Evolutionary conservation across 1,284 basidiomycete species (phyloP).

Genomic region (Amylostereum areolatum): DNA sequence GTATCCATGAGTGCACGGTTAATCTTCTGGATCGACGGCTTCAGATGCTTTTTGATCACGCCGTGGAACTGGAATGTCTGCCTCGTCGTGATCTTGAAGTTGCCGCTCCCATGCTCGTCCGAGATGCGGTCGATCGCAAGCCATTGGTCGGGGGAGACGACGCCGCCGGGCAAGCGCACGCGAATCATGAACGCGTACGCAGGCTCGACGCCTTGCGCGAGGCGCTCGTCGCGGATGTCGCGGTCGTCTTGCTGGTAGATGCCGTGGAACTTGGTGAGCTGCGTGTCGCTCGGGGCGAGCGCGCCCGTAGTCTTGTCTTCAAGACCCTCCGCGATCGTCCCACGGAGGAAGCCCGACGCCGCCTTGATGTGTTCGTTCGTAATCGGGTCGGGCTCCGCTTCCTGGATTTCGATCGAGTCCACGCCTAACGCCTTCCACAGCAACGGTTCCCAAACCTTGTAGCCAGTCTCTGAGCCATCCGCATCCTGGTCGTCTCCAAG

Average conservation of each 20-base stretch:
- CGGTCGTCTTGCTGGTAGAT: constrained; percentile 98
- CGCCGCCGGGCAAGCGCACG: constrained; percentile 92
- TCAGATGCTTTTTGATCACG: constrained; percentile 94
- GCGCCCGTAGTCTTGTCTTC: constrained; percentile 85
- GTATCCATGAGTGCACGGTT: constrained; percentile 92
- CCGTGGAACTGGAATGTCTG: constrained; percentile 99
- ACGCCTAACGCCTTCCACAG: constrained; percentile 96
- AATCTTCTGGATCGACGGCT: constrained; percentile 95
- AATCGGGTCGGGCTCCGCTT: constrained; percentile 94
- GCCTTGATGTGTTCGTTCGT: constrained; percentile 99
- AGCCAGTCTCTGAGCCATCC: constrained; percentile 94
- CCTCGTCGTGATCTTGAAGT: constrained; percentile 96
- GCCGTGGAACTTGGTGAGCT: constrained; percentile 99
- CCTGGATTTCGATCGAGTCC: constrained; percentile 82
- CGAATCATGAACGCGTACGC: constrained; percentile 99
- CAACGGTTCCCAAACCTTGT: constrained; percentile 90
- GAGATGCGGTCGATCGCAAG: constrained; percentile 92
- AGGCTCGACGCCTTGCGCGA: constrained; percentile 89
- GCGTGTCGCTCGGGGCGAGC: constrained; percentile 84
- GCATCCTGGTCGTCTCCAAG: constrained; percentile 98
- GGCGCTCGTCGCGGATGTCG: constrained; percentile 95
- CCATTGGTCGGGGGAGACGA: constrained; percentile 92
- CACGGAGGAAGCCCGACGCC: constrained; percentile 90
- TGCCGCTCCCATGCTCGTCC: constrained; percentile 90
- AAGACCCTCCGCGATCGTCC: constrained; percentile 92